Evolutionary conservation across 768 basidiomycete genomes (phyloP).

Genomic region (Panaeolus cyanescens): DNA sequence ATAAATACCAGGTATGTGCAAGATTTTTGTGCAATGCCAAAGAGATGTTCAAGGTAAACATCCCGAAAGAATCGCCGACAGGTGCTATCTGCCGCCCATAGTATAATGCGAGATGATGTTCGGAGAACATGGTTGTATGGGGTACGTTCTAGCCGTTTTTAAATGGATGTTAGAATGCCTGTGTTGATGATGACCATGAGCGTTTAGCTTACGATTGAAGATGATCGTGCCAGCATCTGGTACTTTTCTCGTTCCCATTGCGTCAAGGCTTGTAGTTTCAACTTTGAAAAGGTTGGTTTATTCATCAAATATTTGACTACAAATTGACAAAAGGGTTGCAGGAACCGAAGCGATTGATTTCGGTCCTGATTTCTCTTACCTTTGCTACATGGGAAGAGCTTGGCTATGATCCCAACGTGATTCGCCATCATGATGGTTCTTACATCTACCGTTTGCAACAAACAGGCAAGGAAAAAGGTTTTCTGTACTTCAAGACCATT

Average conservation of each 20-base stretch:
- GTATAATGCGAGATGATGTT: constrained; percentile 25
- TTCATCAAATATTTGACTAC: background rate
- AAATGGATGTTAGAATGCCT: no score
- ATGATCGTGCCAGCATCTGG: constrained; percentile 14
- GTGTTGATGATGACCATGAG: constrained; percentile 5
- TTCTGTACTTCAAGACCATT: constrained; percentile 14
- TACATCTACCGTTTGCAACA: constrained; percentile 10
- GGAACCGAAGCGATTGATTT: constrained; percentile 15
- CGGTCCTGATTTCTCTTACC: constrained; percentile 17
- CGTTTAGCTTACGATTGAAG: constrained; percentile 15
- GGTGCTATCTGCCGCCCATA: constrained; percentile 1
- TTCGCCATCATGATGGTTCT: background rate
- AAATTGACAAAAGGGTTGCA: background rate
- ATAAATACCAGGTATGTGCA: background rate
- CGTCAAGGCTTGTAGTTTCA: constrained; percentile 12
- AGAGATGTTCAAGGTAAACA: background rate
- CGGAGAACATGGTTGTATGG: constrained; percentile 23
- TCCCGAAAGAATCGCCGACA: background rate
- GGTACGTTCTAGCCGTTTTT: constrained; percentile 11
- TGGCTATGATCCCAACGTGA: constrained; percentile 16
- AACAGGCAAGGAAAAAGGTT: background rate
- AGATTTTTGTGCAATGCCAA: background rate
- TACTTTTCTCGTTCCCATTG: constrained; percentile 20
- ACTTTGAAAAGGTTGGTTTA: background rate
- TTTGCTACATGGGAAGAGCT: constrained; percentile 17